Percentiles rank a stretch among this genome's conserved stretches.
phyloP scores from a whole-genome alignment of 306 rosid genomes.

The Ormosia emarginata region DNA sequence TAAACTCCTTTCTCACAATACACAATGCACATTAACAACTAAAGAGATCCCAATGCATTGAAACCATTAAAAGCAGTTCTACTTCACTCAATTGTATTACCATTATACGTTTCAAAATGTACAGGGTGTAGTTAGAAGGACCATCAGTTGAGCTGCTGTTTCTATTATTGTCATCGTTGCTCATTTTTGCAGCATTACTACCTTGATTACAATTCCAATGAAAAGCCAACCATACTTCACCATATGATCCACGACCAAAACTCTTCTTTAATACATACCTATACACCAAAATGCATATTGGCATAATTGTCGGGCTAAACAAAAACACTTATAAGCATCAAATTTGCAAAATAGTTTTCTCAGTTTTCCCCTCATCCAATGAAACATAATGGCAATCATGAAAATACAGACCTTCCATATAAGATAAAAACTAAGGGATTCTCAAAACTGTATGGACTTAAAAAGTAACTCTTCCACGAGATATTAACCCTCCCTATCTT shows the following conservation, averaged over 20 bases:
- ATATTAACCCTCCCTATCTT: slow-evolving; percentile 1
- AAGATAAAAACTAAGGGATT: slow-evolving; percentile 8
- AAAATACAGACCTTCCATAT: slow-evolving; percentile 3
- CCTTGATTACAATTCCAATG: slow-evolving; percentile 74
- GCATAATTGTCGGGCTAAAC: slow-evolving; percentile 6
- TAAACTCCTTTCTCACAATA: not conserved
- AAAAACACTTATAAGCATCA: slow-evolving; percentile 13
- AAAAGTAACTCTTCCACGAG: not conserved
- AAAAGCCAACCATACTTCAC: slow-evolving; percentile 98
- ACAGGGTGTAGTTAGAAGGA: slow-evolving; percentile 52
- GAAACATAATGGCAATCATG: not conserved
- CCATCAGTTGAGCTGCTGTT: slow-evolving; percentile 46
- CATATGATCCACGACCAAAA: slow-evolving; percentile 95
- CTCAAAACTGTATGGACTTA: slow-evolving; percentile 6
- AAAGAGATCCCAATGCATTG: slow-evolving; percentile 23
- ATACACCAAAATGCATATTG: slow-evolving; percentile 29
- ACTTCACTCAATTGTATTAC: slow-evolving; percentile 42
- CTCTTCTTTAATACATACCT: slow-evolving; percentile 84
- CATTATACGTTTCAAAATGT: slow-evolving; percentile 94
- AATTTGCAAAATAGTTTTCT: not conserved
- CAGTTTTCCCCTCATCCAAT: not conserved
- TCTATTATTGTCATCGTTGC: slow-evolving; percentile 34
- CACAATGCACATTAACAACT: not conserved
- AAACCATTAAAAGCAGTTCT: slow-evolving; percentile 16
- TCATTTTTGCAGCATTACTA: slow-evolving; percentile 36